Conservation (phyloP, 345 rosid species). For the Linum trigynum region DNA sequence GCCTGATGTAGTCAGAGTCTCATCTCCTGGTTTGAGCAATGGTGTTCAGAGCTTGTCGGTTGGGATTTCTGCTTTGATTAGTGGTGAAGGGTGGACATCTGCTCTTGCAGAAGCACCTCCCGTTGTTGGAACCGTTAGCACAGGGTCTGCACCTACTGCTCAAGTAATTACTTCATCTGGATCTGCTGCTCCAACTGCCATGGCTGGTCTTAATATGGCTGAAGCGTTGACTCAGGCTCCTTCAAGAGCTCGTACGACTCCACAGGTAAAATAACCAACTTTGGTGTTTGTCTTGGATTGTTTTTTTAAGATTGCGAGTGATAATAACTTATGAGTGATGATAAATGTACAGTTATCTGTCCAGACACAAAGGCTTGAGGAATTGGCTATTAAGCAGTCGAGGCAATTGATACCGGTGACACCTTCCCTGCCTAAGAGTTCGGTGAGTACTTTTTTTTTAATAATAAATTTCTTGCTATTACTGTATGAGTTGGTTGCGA, state of each 20-base stretch:
- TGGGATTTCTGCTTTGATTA: constrained; percentile 52
- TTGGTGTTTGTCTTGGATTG: not conserved
- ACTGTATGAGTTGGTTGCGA: too few relatives aligned
- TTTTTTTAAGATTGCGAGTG: constrained; percentile 13
- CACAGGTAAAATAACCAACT: constrained; percentile 39
- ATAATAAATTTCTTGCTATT: too few relatives aligned
- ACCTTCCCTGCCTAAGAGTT: constrained; percentile 60
- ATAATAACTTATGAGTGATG: not conserved
- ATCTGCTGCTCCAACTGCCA: constrained; percentile 29
- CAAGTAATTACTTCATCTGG: constrained; percentile 27
- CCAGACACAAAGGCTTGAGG: constrained; percentile 69
- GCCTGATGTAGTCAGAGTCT: constrained; percentile 55
- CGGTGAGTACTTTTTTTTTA: constrained; percentile 31
- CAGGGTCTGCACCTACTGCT: constrained; percentile 31
- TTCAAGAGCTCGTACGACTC: constrained; percentile 38
- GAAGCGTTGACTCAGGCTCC: constrained; percentile 84
- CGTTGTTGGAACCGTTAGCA: constrained; percentile 39
- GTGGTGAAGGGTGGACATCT: constrained; percentile 82
- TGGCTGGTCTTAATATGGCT: constrained; percentile 68
- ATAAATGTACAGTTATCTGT: constrained; percentile 42
- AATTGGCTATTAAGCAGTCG: constrained; percentile 76
- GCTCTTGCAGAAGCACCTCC: constrained; percentile 68
- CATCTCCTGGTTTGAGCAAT: constrained; percentile 63
- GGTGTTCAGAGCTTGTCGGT: constrained; percentile 62
- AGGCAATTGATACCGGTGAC: constrained; percentile 86